These are phyloP conservation scores for Thyridium curvatum DNA, from an alignment of 2,329 filamentous ascomycete species.

Conservation along the genomic window DNA sequence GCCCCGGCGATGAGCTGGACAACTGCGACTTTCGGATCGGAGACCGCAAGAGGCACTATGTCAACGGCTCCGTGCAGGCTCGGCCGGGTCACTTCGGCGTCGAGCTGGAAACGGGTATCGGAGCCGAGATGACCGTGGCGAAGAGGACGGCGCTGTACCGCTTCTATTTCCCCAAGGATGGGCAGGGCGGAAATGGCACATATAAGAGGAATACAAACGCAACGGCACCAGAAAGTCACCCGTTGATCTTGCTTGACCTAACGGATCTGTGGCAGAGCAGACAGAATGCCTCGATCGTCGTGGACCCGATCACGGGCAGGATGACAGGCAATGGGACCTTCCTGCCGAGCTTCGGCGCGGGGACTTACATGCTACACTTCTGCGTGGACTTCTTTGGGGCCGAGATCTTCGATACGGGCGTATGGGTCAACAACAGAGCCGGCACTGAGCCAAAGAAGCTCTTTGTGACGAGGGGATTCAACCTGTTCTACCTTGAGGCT, in stretches of 20 bases:
- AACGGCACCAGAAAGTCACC: slow-evolving; percentile 17
- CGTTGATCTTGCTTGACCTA: slow-evolving; percentile 53
- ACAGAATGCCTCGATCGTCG: slow-evolving; percentile 40
- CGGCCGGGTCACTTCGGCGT: slow-evolving; percentile 52
- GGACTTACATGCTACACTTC: slow-evolving; percentile 50
- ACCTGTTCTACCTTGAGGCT: slow-evolving; percentile 32
- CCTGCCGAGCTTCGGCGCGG: slow-evolving; percentile 54
- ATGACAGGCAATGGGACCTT: slow-evolving; percentile 53
- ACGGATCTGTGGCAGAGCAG: slow-evolving; percentile 50
- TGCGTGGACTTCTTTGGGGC: slow-evolving; percentile 53
- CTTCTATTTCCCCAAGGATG: slow-evolving; percentile 46
- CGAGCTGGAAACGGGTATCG: slow-evolving; percentile 44
- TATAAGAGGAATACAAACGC: slow-evolving; percentile 10
- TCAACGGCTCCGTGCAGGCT: slow-evolving; percentile 37
- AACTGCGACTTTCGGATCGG: slow-evolving; percentile 46
- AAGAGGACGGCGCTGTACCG: slow-evolving; percentile 57
- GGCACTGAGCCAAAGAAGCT: slow-evolving; percentile 29
- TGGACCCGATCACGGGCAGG: slow-evolving; percentile 43
- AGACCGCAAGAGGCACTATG: slow-evolving; percentile 32
- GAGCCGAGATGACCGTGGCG: slow-evolving; percentile 53
- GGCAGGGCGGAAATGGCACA: slow-evolving; percentile 14
- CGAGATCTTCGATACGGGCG: slow-evolving; percentile 23
- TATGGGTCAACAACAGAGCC: slow-evolving; percentile 32
- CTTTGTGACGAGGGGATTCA: slow-evolving; percentile 31
- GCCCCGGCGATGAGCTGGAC: slow-evolving; percentile 41